These are phyloP conservation scores for Diutina ranongensis DNA, from an alignment of 1,139 yeast genomes.

Conservation along the genomic window DNA sequence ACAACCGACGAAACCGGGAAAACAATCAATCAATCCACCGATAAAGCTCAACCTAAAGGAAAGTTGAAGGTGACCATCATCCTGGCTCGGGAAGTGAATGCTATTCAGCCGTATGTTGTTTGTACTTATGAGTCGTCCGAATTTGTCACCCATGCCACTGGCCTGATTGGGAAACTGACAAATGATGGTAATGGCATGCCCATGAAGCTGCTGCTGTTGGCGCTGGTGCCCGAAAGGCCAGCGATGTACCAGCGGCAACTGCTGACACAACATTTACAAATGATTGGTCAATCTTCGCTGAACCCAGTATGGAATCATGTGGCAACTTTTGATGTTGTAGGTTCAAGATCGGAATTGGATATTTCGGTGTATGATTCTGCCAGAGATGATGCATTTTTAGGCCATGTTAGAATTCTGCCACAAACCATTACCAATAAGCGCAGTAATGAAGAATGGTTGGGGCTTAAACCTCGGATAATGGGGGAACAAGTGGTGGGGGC, in stretches of 20 bases:
- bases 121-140: constrained; percentile 91
- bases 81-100: constrained; percentile 61
- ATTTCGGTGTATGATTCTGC: constrained; percentile 81
- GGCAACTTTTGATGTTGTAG: constrained; percentile 85
- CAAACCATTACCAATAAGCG: constrained; percentile 32
- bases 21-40: constrained; percentile 12
- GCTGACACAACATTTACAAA: constrained; percentile 47
- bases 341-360: constrained; percentile 71
- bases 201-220: background rate
- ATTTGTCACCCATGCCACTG: constrained; percentile 76
- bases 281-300: constrained; percentile 23
- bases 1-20: constrained; percentile 39
- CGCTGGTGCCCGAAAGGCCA: constrained; percentile 20
- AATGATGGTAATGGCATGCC: background rate
- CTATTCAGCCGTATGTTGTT: constrained; percentile 77
- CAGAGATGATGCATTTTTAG: constrained; percentile 72
- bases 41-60: constrained; percentile 53
- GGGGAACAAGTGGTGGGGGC: constrained; percentile 75
- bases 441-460: constrained; percentile 53
- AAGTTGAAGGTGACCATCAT: constrained; percentile 69
- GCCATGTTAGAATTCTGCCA: constrained; percentile 70
- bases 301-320: constrained; percentile 87
- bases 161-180: constrained; percentile 39
- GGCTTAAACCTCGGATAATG: constrained; percentile 57
- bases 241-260: constrained; percentile 51